These are phyloP conservation scores for Tetrapisispora fleetii DNA, from an alignment of 805 yeast species.

Conservation along the genomic window DNA sequence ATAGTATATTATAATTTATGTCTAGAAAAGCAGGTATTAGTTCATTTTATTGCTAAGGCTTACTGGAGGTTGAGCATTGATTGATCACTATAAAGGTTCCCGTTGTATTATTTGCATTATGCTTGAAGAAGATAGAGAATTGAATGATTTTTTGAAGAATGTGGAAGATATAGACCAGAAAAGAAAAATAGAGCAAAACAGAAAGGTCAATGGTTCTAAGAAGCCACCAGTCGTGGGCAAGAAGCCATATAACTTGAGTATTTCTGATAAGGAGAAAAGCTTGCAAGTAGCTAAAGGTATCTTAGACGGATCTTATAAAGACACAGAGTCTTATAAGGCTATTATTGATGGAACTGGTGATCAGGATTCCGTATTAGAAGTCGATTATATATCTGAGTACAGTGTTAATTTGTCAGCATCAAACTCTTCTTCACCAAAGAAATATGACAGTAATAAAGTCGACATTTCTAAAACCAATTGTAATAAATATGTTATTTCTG, in stretches of 20 bases:
- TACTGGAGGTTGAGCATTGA: too few species aligned
- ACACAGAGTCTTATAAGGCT: background rate
- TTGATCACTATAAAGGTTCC: too few species aligned
- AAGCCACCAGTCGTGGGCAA: conserved; percentile 2
- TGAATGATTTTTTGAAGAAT: conserved; percentile 18
- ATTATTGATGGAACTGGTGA: conserved; percentile 1
- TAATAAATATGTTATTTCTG: conserved; percentile 14
- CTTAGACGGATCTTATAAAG: conserved; percentile 9
- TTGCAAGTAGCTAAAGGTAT: conserved; percentile 12
- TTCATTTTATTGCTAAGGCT: background rate
- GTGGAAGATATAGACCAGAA: conserved; percentile 20
- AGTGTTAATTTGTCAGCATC: conserved; percentile 24
- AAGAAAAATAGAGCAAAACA: background rate
- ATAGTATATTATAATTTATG: background rate
- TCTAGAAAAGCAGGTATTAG: too few species aligned
- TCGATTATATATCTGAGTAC: conserved; percentile 22
- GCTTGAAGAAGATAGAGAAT: conserved; percentile 3
- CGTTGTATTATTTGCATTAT: background rate
- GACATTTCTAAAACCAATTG: background rate
- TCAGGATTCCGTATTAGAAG: conserved; percentile 16
- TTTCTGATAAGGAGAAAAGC: conserved; percentile 9
- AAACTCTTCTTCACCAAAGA: conserved; percentile 5
- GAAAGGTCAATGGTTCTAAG: background rate
- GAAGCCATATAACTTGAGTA: conserved; percentile 3
- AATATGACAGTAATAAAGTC: background rate